A percentile compares a stretch with the other conserved stretches of the same genome.
These are phyloP conservation scores for Panicum hallii DNA, from an alignment of 202 grass and related monocot species.

Conservation along the genomic window DNA sequence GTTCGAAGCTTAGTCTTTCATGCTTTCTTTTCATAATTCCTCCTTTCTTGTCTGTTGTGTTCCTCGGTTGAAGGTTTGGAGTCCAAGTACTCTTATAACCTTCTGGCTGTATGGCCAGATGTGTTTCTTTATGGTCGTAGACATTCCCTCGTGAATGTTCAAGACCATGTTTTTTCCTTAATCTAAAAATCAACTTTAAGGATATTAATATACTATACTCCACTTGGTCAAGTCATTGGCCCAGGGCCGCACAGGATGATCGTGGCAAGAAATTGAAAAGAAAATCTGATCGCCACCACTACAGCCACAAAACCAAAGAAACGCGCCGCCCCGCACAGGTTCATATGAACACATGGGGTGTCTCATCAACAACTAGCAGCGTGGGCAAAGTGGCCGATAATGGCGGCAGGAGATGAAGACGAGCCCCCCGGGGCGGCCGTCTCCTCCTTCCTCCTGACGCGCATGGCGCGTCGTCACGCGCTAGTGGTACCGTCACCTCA, in stretches of 20 bases:
- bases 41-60: no score
- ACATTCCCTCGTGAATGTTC: no score
- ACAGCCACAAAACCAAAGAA: neutral
- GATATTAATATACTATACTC: no score
- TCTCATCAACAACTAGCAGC: slow-evolving; percentile 22
- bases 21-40: no score
- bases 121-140: no score
- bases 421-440: neutral
- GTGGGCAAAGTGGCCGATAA: neutral
- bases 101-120: no score
- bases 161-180: no score
- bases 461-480: neutral
- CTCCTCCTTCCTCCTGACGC: neutral
- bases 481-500: slow-evolving; percentile 2
- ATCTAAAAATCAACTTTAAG: neutral
- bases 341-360: slow-evolving; percentile 40
- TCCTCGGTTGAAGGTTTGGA: no score
- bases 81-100: no score
- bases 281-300: no score
- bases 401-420: slow-evolving; percentile 18
- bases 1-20: no score
- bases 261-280: neutral
- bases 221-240: neutral
- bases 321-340: neutral
- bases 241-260: neutral